Percentiles rank a stretch among this genome's conserved stretches.
phyloP scores from a whole-genome alignment of 1,284 basidiomycete genomes.

The Cystobasidium pallidum region DNA sequence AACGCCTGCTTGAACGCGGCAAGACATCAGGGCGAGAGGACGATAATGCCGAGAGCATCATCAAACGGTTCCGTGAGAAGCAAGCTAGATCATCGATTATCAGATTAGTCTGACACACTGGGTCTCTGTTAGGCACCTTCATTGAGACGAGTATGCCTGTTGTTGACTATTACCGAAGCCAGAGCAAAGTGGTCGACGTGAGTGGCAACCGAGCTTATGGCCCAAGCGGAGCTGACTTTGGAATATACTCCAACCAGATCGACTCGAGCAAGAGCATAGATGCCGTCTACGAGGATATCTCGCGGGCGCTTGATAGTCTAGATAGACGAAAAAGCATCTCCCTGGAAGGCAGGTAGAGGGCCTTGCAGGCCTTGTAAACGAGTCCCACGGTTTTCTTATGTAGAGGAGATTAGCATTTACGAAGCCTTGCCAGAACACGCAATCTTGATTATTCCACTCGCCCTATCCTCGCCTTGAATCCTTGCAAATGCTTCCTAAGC shows the following conservation, averaged over 20 bases:
- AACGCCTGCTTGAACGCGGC: slow-evolving; percentile 81
- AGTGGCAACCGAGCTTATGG: slow-evolving; percentile 49
- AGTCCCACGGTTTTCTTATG: too few species aligned
- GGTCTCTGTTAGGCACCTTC: slow-evolving; percentile 71
- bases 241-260: slow-evolving; percentile 62
- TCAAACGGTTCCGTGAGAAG: slow-evolving; percentile 86
- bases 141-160: slow-evolving; percentile 94
- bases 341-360: slow-evolving; percentile 4
- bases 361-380: neutral
- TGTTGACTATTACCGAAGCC: slow-evolving; percentile 76
- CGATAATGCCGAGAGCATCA: slow-evolving; percentile 93
- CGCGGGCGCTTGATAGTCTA: slow-evolving; percentile 15
- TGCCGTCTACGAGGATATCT: slow-evolving; percentile 65
- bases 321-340: slow-evolving; percentile 33
- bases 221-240: neutral
- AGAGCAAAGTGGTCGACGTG: slow-evolving; percentile 79
- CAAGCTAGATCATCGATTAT: too few species aligned
- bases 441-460: too few species aligned
- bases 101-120: neutral
- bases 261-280: slow-evolving; percentile 75
- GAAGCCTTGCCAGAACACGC: too few species aligned
- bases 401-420: too few species aligned
- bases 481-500: too few species aligned
- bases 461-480: too few species aligned
- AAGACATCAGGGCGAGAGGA: slow-evolving; percentile 95